Conservation (phyloP, 345 rosid genomes). For the Melaleuca quinquenervia region DNA sequence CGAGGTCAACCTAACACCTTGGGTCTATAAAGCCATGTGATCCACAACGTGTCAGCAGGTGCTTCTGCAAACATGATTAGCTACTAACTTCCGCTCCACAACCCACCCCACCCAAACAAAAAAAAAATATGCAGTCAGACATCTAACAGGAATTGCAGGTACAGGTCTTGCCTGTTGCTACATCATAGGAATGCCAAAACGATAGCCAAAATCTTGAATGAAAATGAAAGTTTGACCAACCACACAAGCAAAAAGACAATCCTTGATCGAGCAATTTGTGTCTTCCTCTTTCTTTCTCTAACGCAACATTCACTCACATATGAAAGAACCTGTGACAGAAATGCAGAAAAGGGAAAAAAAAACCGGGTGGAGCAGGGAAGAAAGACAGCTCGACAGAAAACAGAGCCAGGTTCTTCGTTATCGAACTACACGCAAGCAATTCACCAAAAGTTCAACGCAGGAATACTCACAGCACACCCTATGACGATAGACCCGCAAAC, state of each 20-base stretch:
- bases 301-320: not conserved
- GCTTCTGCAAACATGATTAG: not conserved
- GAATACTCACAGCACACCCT: slow-evolving; percentile 25
- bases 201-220: not conserved
- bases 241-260: not conserved
- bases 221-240: not conserved
- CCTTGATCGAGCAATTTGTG: not conserved
- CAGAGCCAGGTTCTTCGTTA: not conserved
- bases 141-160: not conserved
- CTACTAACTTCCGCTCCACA: not conserved
- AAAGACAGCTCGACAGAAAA: not conserved
- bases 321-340: not conserved
- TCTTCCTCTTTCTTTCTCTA: not conserved
- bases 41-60: not conserved
- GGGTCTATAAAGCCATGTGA: not conserved
- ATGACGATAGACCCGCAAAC: slow-evolving; percentile 12
- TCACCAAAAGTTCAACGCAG: rapidly evolving
- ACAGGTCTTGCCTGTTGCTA: not conserved
- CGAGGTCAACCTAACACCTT: not conserved
- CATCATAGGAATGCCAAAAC: not conserved
- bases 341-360: not conserved
- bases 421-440: not conserved
- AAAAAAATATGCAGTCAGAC: not conserved
- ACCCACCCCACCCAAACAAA: not conserved
- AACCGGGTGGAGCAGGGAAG: not conserved